Evolutionary conservation across 2,329 filamentous ascomycete genomes (phyloP).

Genomic region (Claviceps paspali): DNA sequence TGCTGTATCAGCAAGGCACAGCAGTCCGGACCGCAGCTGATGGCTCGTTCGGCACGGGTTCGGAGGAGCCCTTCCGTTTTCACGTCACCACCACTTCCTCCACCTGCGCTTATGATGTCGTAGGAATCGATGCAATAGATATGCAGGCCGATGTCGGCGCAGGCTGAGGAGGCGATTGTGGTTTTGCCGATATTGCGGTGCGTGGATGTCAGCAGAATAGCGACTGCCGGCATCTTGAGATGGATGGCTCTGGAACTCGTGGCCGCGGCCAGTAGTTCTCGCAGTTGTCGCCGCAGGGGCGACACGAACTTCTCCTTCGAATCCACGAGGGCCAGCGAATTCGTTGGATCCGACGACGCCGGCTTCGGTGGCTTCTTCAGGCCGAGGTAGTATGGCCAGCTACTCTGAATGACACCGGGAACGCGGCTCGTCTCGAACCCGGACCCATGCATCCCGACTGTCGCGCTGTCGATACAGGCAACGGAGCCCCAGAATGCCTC

Average conservation of each 20-base stretch:
- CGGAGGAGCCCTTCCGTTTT: conserved; percentile 88
- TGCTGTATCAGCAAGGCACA: conserved; percentile 80
- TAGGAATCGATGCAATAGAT: conserved; percentile 81
- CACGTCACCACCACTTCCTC: conserved; percentile 69
- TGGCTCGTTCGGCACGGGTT: conserved; percentile 72
- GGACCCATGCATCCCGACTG: conserved; percentile 81
- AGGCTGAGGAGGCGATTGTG: conserved; percentile 61
- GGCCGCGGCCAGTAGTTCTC: conserved; percentile 75
- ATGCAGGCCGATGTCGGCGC: conserved; percentile 79
- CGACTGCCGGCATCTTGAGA: conserved; percentile 73
- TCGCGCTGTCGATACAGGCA: conserved; percentile 70
- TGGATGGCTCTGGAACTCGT: conserved; percentile 79
- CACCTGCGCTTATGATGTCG: conserved; percentile 82
- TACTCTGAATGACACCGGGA: conserved; percentile 58
- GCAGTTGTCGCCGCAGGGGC: conserved; percentile 52
- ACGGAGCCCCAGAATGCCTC: conserved; percentile 73
- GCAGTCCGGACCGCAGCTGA: conserved; percentile 71
- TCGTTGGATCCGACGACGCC: conserved; percentile 20
- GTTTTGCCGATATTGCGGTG: conserved; percentile 89
- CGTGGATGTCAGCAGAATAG: conserved; percentile 77
- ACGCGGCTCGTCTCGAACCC: conserved; percentile 73
- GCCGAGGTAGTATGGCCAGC: conserved; percentile 84
- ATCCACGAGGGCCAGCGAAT: conserved; percentile 27
- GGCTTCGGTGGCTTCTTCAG: conserved; percentile 47
- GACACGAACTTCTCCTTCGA: conserved; percentile 36